phyloP scores from a whole-genome alignment of 345 rosid species.

The Limnanthes douglasii region DNA sequence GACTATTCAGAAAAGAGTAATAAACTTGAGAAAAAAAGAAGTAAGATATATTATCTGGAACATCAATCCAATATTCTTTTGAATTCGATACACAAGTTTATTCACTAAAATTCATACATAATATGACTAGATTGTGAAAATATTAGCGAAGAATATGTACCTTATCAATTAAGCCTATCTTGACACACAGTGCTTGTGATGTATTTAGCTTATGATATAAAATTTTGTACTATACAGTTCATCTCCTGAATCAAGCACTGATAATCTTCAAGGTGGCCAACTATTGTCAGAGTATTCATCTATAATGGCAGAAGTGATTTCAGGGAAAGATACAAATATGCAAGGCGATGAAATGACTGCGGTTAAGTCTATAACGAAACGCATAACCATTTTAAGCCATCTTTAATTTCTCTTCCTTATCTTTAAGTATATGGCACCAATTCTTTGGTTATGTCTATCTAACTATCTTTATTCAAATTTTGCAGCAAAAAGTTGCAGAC shows the following conservation, averaged over 20 bases:
- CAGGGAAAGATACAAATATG: slow-evolving; percentile 17
- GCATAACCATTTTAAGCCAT: slow-evolving; percentile 51
- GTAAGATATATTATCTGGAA: no score
- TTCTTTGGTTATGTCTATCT: neutral
- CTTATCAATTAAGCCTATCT: no score
- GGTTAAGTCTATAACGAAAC: slow-evolving; percentile 46
- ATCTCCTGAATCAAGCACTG: slow-evolving; percentile 30
- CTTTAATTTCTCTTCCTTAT: slow-evolving; percentile 13
- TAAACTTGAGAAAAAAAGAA: no score
- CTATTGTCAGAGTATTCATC: slow-evolving; percentile 34
- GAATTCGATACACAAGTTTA: no score
- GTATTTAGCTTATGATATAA: slow-evolving; percentile 3
- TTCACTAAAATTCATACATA: no score
- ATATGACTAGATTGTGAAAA: no score
- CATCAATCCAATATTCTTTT: no score
- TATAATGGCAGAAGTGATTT: slow-evolving; percentile 21
- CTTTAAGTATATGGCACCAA: neutral
- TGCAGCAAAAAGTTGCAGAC: slow-evolving; percentile 29
- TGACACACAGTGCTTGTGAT: no score
- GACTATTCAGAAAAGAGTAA: no score
- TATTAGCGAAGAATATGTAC: no score
- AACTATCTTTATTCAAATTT: slow-evolving; percentile 1
- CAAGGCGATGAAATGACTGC: slow-evolving; percentile 40
- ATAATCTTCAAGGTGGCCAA: slow-evolving; percentile 18
- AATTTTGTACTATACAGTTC: slow-evolving; percentile 15